Evolutionary conservation across 2,329 filamentous ascomycete genomes (phyloP).

Genomic region (Aspergillus candidus): DNA sequence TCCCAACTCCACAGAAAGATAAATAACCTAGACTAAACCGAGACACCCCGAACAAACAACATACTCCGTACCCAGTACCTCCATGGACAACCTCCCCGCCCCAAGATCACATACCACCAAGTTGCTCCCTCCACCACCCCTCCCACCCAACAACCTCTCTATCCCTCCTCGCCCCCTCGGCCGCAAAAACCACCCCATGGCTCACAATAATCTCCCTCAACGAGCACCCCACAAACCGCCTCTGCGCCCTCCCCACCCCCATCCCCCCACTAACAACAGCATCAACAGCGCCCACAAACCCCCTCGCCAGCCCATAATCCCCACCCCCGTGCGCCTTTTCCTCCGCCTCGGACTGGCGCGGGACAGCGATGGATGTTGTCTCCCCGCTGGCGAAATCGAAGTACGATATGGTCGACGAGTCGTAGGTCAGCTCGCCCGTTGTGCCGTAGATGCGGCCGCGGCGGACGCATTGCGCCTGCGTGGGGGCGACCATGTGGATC

Average conservation of each 20-base stretch:
- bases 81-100: no score
- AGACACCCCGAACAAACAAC: no score
- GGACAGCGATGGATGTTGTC: conserved; percentile 51
- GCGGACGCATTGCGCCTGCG: conserved; percentile 77
- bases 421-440: conserved; percentile 77
- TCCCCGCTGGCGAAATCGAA: conserved; percentile 59
- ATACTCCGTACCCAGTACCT: no score
- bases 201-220: conserved; percentile 82
- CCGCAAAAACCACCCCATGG: conserved; percentile 89
- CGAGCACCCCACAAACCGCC: conserved; percentile 69
- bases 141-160: conserved; percentile 68
- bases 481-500: conserved; percentile 92
- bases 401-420: conserved; percentile 69
- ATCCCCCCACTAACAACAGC: conserved; percentile 66
- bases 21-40: no score
- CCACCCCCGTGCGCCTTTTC: conserved; percentile 64
- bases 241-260: conserved; percentile 65
- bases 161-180: conserved; percentile 72
- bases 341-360: conserved; percentile 53
- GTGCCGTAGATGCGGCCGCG: conserved; percentile 82
- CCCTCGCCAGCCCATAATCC: conserved; percentile 69
- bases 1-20: no score
- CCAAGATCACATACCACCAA: no score
- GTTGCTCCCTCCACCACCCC: conserved; percentile 64
- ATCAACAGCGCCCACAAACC: conserved; percentile 78